A percentile compares a stretch with the other conserved stretches of the same genome.
phyloP scores from a whole-genome alignment of 495 filamentous ascomycete species.

The Penicillium salamii region DNA sequence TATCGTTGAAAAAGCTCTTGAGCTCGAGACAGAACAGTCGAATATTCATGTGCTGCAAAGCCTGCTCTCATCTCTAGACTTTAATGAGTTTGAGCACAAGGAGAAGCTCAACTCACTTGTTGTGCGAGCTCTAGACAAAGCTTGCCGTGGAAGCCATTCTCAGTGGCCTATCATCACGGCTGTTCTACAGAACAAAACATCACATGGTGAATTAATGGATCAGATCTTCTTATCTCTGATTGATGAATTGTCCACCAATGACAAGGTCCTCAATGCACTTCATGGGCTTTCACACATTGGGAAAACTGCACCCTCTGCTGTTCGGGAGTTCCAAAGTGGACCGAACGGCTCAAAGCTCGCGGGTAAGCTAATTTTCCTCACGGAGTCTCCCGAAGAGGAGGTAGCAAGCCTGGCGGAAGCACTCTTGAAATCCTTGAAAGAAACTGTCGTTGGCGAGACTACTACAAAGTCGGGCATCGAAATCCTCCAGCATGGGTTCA shows the following conservation, averaged over 20 bases:
- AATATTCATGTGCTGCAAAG: constrained; percentile 40
- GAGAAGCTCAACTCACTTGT: constrained; percentile 35
- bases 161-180: constrained; percentile 46
- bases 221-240: constrained; percentile 40
- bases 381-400: constrained; percentile 55
- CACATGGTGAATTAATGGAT: constrained; percentile 40
- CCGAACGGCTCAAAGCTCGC: constrained; percentile 51
- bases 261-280: constrained; percentile 31
- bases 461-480: constrained; percentile 42
- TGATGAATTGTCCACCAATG: constrained; percentile 34
- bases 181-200: constrained; percentile 43
- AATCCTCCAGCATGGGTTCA: constrained; percentile 52
- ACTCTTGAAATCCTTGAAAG: constrained; percentile 40
- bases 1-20: constrained; percentile 36
- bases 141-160: constrained; percentile 35
- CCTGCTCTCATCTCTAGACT: constrained; percentile 39
- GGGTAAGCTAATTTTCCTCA: constrained; percentile 53
- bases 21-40: constrained; percentile 37
- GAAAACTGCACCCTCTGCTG: constrained; percentile 31
- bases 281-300: constrained; percentile 40
- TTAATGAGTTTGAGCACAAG: constrained; percentile 35
- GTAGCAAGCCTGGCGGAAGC: constrained; percentile 48
- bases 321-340: constrained; percentile 41
- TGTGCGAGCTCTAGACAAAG: constrained; percentile 33
- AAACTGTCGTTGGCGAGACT: constrained; percentile 33